Evolutionary conservation across 805 yeast genomes (phyloP), one percentile per base, ranked within the genome.

Genomic region (Teunomyces gatunensis): DNA sequence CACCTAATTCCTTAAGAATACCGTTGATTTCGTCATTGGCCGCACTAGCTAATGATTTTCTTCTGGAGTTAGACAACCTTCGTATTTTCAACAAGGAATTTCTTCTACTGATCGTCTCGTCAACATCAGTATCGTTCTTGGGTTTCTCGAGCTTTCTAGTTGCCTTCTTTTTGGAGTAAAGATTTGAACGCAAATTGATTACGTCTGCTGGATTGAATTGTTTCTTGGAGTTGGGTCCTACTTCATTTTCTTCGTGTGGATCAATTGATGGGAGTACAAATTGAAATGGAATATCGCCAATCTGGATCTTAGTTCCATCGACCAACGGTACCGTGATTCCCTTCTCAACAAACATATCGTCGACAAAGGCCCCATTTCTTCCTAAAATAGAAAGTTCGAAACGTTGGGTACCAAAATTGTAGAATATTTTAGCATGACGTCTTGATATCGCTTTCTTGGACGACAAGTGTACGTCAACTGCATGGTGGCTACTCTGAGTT

Each of bases 341-440:
- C 51, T 87, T 81, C 61, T 89, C 97, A 5, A 94, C 85, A 64
- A 92, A 94, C 30, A 74, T 75, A 54, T 90, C 96, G 65, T 92
- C 94, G 3, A 94, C 96, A 73, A 94, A 94, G 2, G 97, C 97
- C 33, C 99, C 99, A 64, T 94, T 94, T 56, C 96, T 79, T 15
- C 99, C 99, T 56, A 91, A 74, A 1, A 94, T 90, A 6, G 95
- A 84, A 39, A 94, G 71, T 66, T 94, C 99, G 61, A 94, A 94
- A 54, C 96, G 71, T 63, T 92, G 98, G 3, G 95, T 90, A 3
- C 97, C 98, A 67, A 94, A 94, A 63, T 94, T 94, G 71, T 92
- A 94, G 64, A 91, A 92, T 12, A 94, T 92, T 67, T 89, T 91
- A 4, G 98, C 99, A 67, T 94, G 99, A 49, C 89, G 77, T 61